Percentiles rank a stretch among this genome's conserved stretches.
These are phyloP conservation scores for Tetrapyrgos nigripes DNA, from an alignment of 1,284 basidiomycete species.

Conservation along the genomic window DNA sequence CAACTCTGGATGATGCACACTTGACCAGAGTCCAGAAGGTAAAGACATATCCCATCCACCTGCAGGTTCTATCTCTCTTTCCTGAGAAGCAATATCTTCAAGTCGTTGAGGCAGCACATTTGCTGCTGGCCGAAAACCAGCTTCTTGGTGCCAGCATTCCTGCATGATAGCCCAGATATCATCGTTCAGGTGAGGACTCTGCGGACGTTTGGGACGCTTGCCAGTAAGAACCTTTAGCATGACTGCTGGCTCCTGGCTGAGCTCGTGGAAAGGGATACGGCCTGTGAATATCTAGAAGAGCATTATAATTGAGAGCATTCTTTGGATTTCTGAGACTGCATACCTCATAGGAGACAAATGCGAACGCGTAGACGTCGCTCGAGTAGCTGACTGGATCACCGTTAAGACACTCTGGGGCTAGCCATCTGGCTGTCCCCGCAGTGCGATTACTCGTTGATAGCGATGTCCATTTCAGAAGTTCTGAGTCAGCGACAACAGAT, in stretches of 20 bases:
- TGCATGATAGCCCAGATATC: conserved; percentile 16
- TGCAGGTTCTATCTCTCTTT: neutral
- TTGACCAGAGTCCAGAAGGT: neutral
- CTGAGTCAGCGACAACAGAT: conserved; percentile 22
- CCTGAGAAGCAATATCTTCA: neutral
- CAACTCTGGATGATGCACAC: neutral
- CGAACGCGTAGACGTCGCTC: conserved; percentile 35
- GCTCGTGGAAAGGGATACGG: conserved; percentile 18
- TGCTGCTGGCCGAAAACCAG: conserved; percentile 11
- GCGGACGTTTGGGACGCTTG: conserved; percentile 5
- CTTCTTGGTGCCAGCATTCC: conserved; percentile 12
- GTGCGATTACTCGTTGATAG: conserved; percentile 9
- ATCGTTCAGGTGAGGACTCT: conserved; percentile 1
- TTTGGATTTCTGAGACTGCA: neutral
- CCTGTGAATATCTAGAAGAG: conserved; percentile 20
- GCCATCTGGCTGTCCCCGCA: conserved; percentile 26
- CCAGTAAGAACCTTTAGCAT: conserved; percentile 18
- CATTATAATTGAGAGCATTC: neutral
- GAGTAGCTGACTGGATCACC: conserved; percentile 15
- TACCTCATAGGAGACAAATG: conserved; percentile 33
- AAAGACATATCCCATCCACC: neutral
- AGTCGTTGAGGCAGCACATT: neutral
- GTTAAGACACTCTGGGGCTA: conserved; percentile 28
- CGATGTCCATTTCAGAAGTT: conserved; percentile 8
- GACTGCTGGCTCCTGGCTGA: conserved; percentile 16